A percentile compares a stretch with the other conserved stretches of the same genome.
phyloP scores from a whole-genome alignment of 2,329 filamentous ascomycete genomes.

The Chaetomium globosum region DNA sequence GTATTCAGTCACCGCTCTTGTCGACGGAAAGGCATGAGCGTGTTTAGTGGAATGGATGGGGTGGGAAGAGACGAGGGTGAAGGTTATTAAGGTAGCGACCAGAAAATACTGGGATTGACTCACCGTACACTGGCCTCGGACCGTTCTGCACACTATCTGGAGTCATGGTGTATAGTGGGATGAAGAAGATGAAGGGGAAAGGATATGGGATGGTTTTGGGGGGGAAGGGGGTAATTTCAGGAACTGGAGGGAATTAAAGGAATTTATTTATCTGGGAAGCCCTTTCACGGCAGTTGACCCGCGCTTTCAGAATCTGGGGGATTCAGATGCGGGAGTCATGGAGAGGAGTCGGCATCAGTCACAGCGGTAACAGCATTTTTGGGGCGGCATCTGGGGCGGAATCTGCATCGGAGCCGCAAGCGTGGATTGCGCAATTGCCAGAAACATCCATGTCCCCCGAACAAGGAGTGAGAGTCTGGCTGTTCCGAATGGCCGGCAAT shows the following conservation, averaged over 20 bases:
- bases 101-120: constrained; percentile 26
- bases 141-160: constrained; percentile 26
- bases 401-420: constrained; percentile 32
- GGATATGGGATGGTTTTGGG: background rate
- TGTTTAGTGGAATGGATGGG: background rate
- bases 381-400: constrained; percentile 10
- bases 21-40: constrained; percentile 18
- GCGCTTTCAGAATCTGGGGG: background rate
- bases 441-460: constrained; percentile 15
- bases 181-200: background rate
- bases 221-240: background rate
- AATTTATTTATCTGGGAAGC: background rate
- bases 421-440: constrained; percentile 38
- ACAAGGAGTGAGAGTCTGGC: background rate
- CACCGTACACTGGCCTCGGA: constrained; percentile 35
- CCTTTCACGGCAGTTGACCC: background rate
- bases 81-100: background rate
- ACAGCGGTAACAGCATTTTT: constrained; percentile 8
- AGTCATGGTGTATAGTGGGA: constrained; percentile 24
- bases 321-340: constrained; percentile 11
- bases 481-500: constrained; percentile 31
- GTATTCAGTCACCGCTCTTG: constrained; percentile 62
- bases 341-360: background rate
- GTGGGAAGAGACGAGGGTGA: constrained; percentile 4
- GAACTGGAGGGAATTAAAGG: background rate